Percentiles rank a stretch among this genome's conserved stretches.
Conservation (phyloP, 2,329 filamentous ascomycete genomes). For the Apiospora rasikravindrae region DNA sequence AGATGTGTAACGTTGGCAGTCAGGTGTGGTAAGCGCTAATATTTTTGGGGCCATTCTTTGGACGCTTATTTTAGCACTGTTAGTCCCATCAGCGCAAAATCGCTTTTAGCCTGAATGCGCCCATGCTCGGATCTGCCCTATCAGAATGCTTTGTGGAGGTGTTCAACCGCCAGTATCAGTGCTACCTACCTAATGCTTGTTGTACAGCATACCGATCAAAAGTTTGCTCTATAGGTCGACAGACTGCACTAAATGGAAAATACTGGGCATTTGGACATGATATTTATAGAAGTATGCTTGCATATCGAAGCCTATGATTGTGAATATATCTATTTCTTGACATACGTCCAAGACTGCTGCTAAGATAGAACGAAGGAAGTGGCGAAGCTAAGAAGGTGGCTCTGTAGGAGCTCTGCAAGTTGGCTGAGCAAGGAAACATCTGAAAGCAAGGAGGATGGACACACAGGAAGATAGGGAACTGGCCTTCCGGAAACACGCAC, state of each 20-base stretch:
- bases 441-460: background rate
- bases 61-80: constrained; percentile 10
- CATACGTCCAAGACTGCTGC: background rate
- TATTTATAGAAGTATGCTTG: background rate
- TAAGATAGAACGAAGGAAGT: background rate
- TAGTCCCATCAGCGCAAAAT: background rate
- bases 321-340: background rate
- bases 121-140: background rate
- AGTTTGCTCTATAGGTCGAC: background rate
- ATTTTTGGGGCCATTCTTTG: background rate
- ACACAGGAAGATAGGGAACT: too few species aligned
- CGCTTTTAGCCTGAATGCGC: constrained; percentile 9
- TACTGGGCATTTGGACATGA: background rate
- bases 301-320: background rate
- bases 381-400: background rate
- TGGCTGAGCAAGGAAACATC: background rate
- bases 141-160: background rate
- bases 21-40: constrained; percentile 7
- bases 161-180: background rate
- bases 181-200: too few species aligned
- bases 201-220: background rate
- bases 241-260: background rate
- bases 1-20: background rate
- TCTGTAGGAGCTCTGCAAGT: background rate
- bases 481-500: background rate